phyloP scores from a whole-genome alignment of 768 basidiomycete species.

The Podaxis pistillaris region DNA sequence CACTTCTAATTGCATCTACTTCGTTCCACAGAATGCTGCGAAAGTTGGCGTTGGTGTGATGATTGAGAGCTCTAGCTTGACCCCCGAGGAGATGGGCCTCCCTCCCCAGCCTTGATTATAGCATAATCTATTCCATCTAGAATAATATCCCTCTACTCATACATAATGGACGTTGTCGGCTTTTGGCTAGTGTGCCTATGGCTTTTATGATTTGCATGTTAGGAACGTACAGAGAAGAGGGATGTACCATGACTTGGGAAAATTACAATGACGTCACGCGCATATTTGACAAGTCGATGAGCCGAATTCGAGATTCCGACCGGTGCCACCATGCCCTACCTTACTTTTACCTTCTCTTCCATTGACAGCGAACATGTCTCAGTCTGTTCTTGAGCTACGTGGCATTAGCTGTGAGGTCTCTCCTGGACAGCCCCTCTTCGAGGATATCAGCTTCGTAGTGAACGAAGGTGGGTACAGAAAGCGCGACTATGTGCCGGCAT shows the following conservation, averaged over 20 bases:
- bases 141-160: slow-evolving; percentile 24
- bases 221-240: background rate
- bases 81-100: slow-evolving; percentile 82
- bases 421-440: slow-evolving; percentile 51
- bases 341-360: slow-evolving; percentile 1
- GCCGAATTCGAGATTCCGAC: background rate
- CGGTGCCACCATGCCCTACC: background rate
- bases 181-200: background rate
- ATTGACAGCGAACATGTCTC: slow-evolving; percentile 16
- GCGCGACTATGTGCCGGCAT: background rate
- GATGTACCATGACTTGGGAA: background rate
- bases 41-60: slow-evolving; percentile 97
- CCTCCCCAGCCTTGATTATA: slow-evolving; percentile 45
- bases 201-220: background rate
- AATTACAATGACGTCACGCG: slow-evolving; percentile 14
- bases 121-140: slow-evolving; percentile 26
- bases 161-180: slow-evolving; percentile 17
- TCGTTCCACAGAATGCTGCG: slow-evolving; percentile 67
- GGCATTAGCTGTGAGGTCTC: slow-evolving; percentile 48
- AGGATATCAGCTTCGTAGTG: slow-evolving; percentile 58
- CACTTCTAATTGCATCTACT: slow-evolving; percentile 10
- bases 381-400: slow-evolving; percentile 49
- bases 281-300: background rate
- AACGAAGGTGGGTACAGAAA: slow-evolving; percentile 42
- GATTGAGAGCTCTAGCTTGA: slow-evolving; percentile 85